Conservation (phyloP, 352 stramenopile genomes). For the Phytophthora multivora region DNA sequence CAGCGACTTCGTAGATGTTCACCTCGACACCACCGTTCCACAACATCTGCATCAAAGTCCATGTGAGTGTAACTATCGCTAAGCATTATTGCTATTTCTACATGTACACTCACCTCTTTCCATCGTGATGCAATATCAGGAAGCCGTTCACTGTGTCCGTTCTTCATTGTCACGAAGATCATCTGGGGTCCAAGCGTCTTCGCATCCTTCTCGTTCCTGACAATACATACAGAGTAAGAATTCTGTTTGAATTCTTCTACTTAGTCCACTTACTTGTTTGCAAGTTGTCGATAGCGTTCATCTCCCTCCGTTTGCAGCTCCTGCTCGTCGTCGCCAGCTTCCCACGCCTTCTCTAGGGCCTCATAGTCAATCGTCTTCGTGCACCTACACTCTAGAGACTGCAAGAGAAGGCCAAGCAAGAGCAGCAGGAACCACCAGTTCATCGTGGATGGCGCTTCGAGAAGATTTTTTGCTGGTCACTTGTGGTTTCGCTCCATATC, state of each 20-base stretch:
- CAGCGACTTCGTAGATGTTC: slow-evolving; percentile 72
- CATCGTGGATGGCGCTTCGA: slow-evolving; percentile 12
- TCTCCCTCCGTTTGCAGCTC: slow-evolving; percentile 57
- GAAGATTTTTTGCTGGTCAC: slow-evolving; percentile 20
- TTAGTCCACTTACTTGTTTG: slow-evolving; percentile 44
- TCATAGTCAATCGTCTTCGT: slow-evolving; percentile 61
- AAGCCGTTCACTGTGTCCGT: slow-evolving; percentile 29
- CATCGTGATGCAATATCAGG: slow-evolving; percentile 58
- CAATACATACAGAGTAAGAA: not conserved
- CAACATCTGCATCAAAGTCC: slow-evolving; percentile 51
- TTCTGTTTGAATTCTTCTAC: not conserved
- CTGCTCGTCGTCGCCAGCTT: slow-evolving; percentile 45
- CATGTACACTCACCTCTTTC: slow-evolving; percentile 58
- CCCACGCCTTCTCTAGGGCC: slow-evolving; percentile 70
- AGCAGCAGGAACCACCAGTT: slow-evolving; percentile 6
- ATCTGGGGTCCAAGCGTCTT: slow-evolving; percentile 74
- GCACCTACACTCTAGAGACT: not conserved
- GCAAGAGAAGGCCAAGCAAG: slow-evolving; percentile 7
- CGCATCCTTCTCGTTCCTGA: slow-evolving; percentile 44
- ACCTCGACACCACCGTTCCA: slow-evolving; percentile 75
- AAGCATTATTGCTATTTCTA: not conserved
- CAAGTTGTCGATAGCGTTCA: slow-evolving; percentile 55
- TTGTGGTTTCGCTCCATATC: slow-evolving; percentile 4
- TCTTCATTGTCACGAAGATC: slow-evolving; percentile 72
- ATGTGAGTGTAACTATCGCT: slow-evolving; percentile 3